A percentile compares a stretch with the other conserved stretches of the same genome.
Evolutionary conservation across 2,329 filamentous ascomycete species (phyloP).

Genomic region (Claviceps sp.): DNA sequence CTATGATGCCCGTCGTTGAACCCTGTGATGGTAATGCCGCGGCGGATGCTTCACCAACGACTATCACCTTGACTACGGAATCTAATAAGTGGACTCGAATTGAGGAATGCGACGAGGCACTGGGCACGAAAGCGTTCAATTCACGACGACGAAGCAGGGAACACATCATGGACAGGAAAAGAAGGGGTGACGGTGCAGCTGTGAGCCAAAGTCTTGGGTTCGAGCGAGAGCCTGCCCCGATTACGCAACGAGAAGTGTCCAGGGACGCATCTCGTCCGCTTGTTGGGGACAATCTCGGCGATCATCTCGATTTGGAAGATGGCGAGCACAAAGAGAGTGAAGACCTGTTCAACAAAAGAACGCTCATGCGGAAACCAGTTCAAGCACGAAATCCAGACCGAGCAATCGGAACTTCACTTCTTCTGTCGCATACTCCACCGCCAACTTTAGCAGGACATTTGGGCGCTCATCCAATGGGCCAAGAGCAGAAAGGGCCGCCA

Average conservation of each 20-base stretch:
- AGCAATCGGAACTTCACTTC: background rate
- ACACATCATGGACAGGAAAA: background rate
- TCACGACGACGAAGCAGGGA: conserved; percentile 1
- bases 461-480: background rate
- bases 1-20: background rate
- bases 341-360: background rate
- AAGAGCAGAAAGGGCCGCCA: background rate
- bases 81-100: conserved; percentile 1
- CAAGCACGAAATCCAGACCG: background rate
- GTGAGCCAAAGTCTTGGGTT: background rate
- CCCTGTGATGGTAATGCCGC: background rate
- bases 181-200: background rate
- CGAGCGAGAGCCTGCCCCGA: background rate
- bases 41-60: background rate
- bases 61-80: background rate
- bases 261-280: background rate
- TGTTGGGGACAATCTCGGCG: background rate
- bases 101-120: background rate
- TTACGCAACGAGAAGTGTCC: background rate
- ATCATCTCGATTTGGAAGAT: background rate
- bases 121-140: background rate
- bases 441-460: background rate
- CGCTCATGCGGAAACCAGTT: background rate
- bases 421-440: background rate
- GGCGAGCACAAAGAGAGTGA: background rate